Evolutionary conservation across 2,329 filamentous ascomycete genomes (phyloP).

Genomic region (Paracoccidioides brasiliensis): DNA sequence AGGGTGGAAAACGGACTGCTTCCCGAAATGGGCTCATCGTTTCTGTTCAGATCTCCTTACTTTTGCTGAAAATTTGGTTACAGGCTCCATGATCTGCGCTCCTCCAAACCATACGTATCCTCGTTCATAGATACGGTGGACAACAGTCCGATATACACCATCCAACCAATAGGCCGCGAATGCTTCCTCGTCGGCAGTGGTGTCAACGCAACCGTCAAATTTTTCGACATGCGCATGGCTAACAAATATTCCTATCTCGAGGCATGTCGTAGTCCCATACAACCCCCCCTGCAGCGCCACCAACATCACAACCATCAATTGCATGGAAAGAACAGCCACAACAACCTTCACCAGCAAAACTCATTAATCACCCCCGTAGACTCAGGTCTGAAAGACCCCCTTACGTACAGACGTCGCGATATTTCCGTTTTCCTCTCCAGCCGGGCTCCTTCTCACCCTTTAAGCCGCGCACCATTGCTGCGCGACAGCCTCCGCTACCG

Average conservation of each 20-base stretch:
- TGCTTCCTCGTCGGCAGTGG: conserved; percentile 45
- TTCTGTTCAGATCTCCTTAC: no score
- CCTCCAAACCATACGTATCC: conserved; percentile 34
- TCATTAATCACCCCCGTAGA: neutral
- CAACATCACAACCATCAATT: neutral
- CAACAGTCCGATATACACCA: conserved; percentile 45
- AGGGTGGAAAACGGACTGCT: no score
- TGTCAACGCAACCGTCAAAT: conserved; percentile 45
- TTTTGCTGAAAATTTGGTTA: no score
- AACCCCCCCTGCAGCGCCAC: neutral
- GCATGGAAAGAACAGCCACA: neutral
- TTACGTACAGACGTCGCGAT: conserved; percentile 17
- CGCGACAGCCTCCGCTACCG: conserved; percentile 23
- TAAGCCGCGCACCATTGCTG: conserved; percentile 6
- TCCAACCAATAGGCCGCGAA: conserved; percentile 44
- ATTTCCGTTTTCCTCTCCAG: conserved; percentile 33
- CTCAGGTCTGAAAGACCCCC: neutral
- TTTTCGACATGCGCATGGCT: conserved; percentile 46
- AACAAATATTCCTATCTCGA: conserved; percentile 23
- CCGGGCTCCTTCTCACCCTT: conserved; percentile 10
- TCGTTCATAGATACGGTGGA: conserved; percentile 45
- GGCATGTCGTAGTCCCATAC: conserved; percentile 8
- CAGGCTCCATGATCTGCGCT: conserved; percentile 49
- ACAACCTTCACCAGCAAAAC: conserved; percentile 6
- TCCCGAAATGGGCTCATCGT: no score